These are phyloP conservation scores for Clarireedia hainanense DNA, from an alignment of 2,329 filamentous ascomycete species.

Conservation along the genomic window DNA sequence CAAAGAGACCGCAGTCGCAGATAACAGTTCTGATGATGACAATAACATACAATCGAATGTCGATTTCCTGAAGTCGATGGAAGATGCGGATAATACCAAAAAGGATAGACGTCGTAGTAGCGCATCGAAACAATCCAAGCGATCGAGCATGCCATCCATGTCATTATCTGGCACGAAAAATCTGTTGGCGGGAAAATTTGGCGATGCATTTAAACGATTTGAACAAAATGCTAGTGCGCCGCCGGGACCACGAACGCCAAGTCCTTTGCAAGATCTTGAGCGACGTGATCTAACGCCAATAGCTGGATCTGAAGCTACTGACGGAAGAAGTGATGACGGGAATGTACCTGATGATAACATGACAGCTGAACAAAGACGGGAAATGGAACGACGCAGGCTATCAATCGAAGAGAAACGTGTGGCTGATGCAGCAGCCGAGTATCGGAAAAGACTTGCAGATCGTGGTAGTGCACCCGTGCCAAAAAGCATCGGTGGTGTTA, in stretches of 20 bases:
- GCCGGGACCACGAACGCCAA: slow-evolving; percentile 36
- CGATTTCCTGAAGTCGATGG: slow-evolving; percentile 72
- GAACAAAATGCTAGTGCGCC: slow-evolving; percentile 45
- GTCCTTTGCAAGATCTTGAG: slow-evolving; percentile 34
- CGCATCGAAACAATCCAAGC: slow-evolving; percentile 54
- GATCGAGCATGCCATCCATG: slow-evolving; percentile 61
- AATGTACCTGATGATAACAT: slow-evolving; percentile 59
- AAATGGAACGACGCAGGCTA: slow-evolving; percentile 74
- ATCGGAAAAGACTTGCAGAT: slow-evolving; percentile 65
- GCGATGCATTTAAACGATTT: slow-evolving; percentile 88
- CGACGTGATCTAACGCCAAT: slow-evolving; percentile 54
- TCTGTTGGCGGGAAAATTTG: slow-evolving; percentile 80
- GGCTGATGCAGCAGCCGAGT: slow-evolving; percentile 80
- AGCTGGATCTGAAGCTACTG: slow-evolving; percentile 66
- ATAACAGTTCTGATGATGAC: slow-evolving; percentile 41
- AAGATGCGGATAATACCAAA: slow-evolving; percentile 50
- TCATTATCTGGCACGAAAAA: slow-evolving; percentile 69
- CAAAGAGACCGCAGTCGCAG: slow-evolving; percentile 18
- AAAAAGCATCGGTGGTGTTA: slow-evolving; percentile 49
- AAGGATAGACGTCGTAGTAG: slow-evolving; percentile 44
- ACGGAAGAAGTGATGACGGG: slow-evolving; percentile 59
- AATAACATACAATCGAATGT: slow-evolving; percentile 70
- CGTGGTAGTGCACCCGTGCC: slow-evolving; percentile 44
- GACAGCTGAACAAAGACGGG: slow-evolving; percentile 80
- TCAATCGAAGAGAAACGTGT: slow-evolving; percentile 87